Conservation (phyloP, 2,329 filamentous ascomycete species). For the Verticillium klebahnii region DNA sequence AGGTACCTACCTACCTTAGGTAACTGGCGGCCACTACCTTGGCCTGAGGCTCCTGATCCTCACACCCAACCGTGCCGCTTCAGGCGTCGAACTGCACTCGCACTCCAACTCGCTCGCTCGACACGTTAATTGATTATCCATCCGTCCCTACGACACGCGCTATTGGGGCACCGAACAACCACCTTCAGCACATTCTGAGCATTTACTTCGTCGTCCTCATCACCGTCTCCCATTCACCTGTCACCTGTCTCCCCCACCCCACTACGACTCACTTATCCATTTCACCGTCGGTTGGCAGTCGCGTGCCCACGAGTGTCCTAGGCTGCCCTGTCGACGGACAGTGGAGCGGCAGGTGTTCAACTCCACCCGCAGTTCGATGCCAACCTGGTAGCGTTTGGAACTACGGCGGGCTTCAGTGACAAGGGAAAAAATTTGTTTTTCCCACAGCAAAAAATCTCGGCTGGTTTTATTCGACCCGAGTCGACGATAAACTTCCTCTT, state of each 20-base stretch:
- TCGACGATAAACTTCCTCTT: slow-evolving; percentile 6
- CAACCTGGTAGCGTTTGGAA: background rate
- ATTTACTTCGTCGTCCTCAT: background rate
- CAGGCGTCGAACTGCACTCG: no score
- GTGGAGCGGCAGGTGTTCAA: background rate
- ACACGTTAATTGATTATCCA: background rate
- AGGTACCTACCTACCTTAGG: no score
- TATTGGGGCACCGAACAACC: background rate
- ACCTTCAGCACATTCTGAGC: background rate
- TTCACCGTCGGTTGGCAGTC: background rate
- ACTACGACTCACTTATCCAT: background rate
- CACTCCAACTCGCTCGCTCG: background rate
- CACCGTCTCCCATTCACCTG: background rate
- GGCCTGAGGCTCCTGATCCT: no score
- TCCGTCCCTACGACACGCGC: background rate
- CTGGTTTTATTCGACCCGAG: slow-evolving; percentile 12
- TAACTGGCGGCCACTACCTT: no score
- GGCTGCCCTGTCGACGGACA: background rate
- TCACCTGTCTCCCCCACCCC: background rate
- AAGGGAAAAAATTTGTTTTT: slow-evolving; percentile 13
- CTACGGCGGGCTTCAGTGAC: slow-evolving; percentile 3
- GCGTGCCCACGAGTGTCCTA: background rate
- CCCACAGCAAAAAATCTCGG: slow-evolving; percentile 14
- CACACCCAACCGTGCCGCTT: no score
- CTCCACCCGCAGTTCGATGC: background rate